phyloP scores from a whole-genome alignment of 2,329 filamentous ascomycete species.

The Fusarium kyushuense region DNA sequence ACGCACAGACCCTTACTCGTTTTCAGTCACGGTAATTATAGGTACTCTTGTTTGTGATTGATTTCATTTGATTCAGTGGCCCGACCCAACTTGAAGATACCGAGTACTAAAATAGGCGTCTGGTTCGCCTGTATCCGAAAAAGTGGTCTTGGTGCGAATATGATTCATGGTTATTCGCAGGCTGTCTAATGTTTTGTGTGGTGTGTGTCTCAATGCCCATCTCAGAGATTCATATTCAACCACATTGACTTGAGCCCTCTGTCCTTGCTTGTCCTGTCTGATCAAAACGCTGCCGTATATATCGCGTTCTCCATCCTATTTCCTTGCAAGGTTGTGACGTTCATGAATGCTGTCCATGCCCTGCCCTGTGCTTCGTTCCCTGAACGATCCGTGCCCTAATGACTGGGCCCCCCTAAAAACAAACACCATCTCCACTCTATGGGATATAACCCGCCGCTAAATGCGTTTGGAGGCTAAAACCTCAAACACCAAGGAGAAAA shows the following conservation, averaged over 20 bases:
- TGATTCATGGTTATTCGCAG: constrained; percentile 19
- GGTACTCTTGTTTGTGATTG: background rate
- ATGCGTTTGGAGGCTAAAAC: constrained; percentile 31
- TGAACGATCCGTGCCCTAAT: constrained; percentile 19
- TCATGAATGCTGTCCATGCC: constrained; percentile 16
- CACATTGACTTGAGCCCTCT: constrained; percentile 6
- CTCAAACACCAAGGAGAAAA: constrained; percentile 20
- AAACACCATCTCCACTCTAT: constrained; percentile 16
- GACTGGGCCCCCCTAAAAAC: constrained; percentile 12
- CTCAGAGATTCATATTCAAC: constrained; percentile 3
- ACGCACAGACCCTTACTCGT: constrained; percentile 20
- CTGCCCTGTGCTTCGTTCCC: constrained; percentile 14
- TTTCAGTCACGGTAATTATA: constrained; percentile 12
- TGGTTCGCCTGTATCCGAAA: constrained; percentile 29
- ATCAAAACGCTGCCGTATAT: constrained; percentile 40
- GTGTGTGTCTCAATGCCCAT: constrained; percentile 21
- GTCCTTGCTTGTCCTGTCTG: background rate
- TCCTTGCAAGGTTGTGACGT: constrained; percentile 21
- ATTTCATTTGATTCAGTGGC: constrained; percentile 6
- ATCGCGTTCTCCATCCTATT: constrained; percentile 22
- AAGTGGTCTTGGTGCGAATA: constrained; percentile 12
- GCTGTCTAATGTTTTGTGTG: constrained; percentile 30
- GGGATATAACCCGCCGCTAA: constrained; percentile 40
- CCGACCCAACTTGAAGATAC: background rate
- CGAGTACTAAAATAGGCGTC: constrained; percentile 16